These are phyloP conservation scores for Meripilus lineatus DNA, from an alignment of 1,284 basidiomycete genomes.

Conservation along the genomic window DNA sequence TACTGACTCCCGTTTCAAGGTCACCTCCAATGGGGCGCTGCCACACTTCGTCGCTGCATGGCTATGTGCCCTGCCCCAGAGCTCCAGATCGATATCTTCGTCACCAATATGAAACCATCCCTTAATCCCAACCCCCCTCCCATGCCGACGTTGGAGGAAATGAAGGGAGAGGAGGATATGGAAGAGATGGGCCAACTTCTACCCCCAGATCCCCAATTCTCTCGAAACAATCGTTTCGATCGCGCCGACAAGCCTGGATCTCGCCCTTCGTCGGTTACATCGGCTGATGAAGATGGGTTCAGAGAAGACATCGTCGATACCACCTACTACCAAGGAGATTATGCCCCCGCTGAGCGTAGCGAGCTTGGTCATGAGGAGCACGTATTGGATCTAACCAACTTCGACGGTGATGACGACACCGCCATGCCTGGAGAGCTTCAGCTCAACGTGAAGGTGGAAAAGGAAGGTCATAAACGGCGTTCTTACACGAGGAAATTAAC, in stretches of 20 bases:
- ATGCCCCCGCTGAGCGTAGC: slow-evolving; percentile 27
- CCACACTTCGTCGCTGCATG: slow-evolving; percentile 63
- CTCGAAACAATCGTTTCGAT: slow-evolving; percentile 14
- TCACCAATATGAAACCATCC: slow-evolving; percentile 50
- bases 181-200: slow-evolving; percentile 28
- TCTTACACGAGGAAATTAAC: slow-evolving; percentile 42
- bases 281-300: slow-evolving; percentile 30
- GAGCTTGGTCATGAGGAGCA: slow-evolving; percentile 46
- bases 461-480: slow-evolving; percentile 67
- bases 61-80: slow-evolving; percentile 52
- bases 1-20: slow-evolving; percentile 34
- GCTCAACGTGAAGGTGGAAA: slow-evolving; percentile 57
- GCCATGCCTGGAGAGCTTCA: slow-evolving; percentile 56
- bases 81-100: slow-evolving; percentile 77
- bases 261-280: slow-evolving; percentile 13
- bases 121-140: slow-evolving; percentile 5
- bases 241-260: slow-evolving; percentile 5
- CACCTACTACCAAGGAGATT: slow-evolving; percentile 40
- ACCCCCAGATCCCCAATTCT: slow-evolving; percentile 41
- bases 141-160: slow-evolving; percentile 7
- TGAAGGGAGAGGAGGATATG: slow-evolving; percentile 2
- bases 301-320: slow-evolving; percentile 40
- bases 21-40: slow-evolving; percentile 83
- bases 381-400: slow-evolving; percentile 73
- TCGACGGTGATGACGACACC: slow-evolving; percentile 74